These are phyloP conservation scores for Vigna nakashimae DNA, from an alignment of 306 rosid species.

Conservation along the genomic window DNA sequence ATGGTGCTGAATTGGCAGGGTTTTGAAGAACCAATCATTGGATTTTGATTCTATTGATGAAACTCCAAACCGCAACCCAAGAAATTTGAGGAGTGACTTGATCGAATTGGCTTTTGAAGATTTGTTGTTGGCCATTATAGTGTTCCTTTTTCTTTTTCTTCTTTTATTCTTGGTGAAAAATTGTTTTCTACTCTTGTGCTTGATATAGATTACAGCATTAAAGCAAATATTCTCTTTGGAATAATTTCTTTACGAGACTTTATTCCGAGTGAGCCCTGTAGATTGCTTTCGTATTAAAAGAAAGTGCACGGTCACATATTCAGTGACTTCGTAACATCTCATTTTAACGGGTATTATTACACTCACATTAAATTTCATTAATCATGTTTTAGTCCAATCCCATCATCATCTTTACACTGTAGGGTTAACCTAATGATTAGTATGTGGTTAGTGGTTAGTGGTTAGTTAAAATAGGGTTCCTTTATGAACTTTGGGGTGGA, in stretches of 20 bases:
- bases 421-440: constrained; percentile 30
- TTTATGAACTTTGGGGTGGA: constrained; percentile 41
- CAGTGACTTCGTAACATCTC: constrained; percentile 49
- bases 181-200: constrained; percentile 51
- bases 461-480: constrained; percentile 31
- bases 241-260: constrained; percentile 66
- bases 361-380: constrained; percentile 17
- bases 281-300: constrained; percentile 44
- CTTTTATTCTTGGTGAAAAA: constrained; percentile 28
- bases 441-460: constrained; percentile 37
- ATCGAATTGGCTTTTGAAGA: constrained; percentile 64
- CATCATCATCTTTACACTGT: background rate
- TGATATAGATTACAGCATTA: constrained; percentile 60
- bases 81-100: constrained; percentile 58
- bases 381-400: constrained; percentile 9
- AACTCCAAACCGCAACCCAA: constrained; percentile 61
- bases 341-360: constrained; percentile 21
- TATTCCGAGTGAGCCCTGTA: constrained; percentile 47
- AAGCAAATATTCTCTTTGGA: constrained; percentile 69
- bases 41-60: constrained; percentile 79
- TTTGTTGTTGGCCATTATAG: constrained; percentile 76
- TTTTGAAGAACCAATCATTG: constrained; percentile 66
- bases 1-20: constrained; percentile 49
- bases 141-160: constrained; percentile 45
- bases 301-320: constrained; percentile 41